Percentiles rank a stretch among this genome's conserved stretches.
Conservation (phyloP, 768 basidiomycete genomes). For the Filobasidium floriforme region DNA sequence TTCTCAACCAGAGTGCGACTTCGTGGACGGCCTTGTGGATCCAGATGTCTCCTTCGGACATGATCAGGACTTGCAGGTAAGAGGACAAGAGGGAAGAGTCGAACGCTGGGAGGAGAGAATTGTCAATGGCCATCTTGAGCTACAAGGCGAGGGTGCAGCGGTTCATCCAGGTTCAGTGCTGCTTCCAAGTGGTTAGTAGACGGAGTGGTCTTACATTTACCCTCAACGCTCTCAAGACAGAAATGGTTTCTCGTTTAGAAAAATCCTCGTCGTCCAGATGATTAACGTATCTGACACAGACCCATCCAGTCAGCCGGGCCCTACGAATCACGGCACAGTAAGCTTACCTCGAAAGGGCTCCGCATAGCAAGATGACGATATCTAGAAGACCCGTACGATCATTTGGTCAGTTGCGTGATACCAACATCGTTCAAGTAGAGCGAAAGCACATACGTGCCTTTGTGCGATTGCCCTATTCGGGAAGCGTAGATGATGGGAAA, state of each 20-base stretch:
- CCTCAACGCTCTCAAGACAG: slow-evolving; percentile 64
- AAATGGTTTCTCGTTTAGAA: slow-evolving; percentile 57
- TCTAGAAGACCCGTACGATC: slow-evolving; percentile 53
- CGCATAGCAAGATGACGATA: slow-evolving; percentile 75
- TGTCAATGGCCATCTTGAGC: slow-evolving; percentile 85
- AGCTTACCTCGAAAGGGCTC: slow-evolving; percentile 67
- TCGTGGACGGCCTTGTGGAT: slow-evolving; percentile 63
- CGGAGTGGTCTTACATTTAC: slow-evolving; percentile 27
- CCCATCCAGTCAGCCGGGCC: neutral
- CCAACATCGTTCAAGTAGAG: neutral
- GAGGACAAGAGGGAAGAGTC: slow-evolving; percentile 73
- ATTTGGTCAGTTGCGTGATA: slow-evolving; percentile 47
- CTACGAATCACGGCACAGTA: neutral
- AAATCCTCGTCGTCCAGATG: slow-evolving; percentile 75
- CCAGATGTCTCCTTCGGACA: slow-evolving; percentile 94
- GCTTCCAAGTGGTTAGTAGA: neutral
- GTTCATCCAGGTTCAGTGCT: neutral
- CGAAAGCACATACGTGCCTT: slow-evolving; percentile 12
- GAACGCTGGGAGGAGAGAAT: slow-evolving; percentile 53
- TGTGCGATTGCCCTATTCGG: slow-evolving; percentile 44
- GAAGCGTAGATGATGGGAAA: slow-evolving; percentile 89
- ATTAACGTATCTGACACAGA: slow-evolving; percentile 60
- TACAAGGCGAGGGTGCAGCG: slow-evolving; percentile 54
- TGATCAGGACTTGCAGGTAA: slow-evolving; percentile 87
- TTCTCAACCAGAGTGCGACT: slow-evolving; percentile 50